Conservation (phyloP, 306 rosid genomes). For the Prinsepia uniflora region DNA sequence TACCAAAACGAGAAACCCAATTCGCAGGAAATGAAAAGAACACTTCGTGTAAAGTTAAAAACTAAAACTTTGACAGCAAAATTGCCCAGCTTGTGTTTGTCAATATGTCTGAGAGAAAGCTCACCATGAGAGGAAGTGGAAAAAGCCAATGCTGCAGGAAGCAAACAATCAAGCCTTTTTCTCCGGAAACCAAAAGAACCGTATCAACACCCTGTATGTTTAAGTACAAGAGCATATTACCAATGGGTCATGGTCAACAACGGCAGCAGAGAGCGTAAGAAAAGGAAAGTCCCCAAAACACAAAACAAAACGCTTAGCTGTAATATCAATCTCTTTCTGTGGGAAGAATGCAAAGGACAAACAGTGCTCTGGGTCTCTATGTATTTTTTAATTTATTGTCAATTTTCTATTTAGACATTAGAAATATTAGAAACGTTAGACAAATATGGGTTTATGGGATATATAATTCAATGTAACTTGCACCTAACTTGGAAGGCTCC, state of each 20-base stretch:
- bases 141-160: conserved; percentile 8
- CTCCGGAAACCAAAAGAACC: not conserved
- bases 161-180: conserved; percentile 5
- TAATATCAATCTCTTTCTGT: conserved; percentile 21
- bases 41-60: not conserved
- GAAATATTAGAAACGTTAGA: conserved; percentile 1
- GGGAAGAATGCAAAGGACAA: conserved; percentile 10
- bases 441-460: not conserved
- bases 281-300: not conserved
- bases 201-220: not conserved
- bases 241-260: conserved; percentile 34
- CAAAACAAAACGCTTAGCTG: conserved; percentile 26
- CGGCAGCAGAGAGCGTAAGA: conserved; percentile 23
- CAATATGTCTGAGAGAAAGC: conserved; percentile 7
- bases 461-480: conserved; percentile 9
- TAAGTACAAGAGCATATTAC: not conserved
- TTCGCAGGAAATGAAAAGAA: conserved; percentile 11
- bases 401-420: not conserved
- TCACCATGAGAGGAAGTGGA: not conserved
- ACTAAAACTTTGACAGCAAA: conserved; percentile 21
- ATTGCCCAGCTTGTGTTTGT: conserved; percentile 12
- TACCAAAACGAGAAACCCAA: not conserved
- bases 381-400: conserved; percentile 6
- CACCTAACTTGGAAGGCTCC: conserved; percentile 19
- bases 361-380: not conserved